Evolutionary conservation across 768 basidiomycete genomes (phyloP), one percentile per base, ranked within the genome.

Genomic region (Leccinum broughii): DNA sequence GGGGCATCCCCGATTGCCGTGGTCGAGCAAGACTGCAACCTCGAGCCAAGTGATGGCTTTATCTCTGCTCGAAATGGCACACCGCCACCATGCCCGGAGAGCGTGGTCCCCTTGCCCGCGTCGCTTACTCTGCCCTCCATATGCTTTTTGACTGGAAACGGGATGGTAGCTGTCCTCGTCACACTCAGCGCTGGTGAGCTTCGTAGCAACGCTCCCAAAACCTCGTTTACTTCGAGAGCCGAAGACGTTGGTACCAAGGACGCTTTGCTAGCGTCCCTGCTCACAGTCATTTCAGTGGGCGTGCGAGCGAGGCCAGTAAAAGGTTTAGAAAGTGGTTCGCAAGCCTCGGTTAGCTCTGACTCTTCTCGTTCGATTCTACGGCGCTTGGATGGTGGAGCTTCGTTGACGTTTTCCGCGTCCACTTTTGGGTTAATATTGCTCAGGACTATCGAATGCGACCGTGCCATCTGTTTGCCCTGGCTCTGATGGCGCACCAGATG

Each of bases 131-230:
- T 51, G 3, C 58, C 39, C 4, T 59, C 55, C 6, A 58, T 10
- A 24, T 48, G 57, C 34, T 69, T 71, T 56, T 55, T 63, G 26
- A 69, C 60, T 1, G 70, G 64, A 37, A 72, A 72, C 4, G 66
- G 46, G 32, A 70, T 62, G 4, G 68, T 64, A 3, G 62, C 15
- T 24, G 61, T 32, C n/a, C 35, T 39, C 1, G 13, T 58, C 41
- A 55, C 56, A 46, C 35, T 17, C 1, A 39, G 34, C 11, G 24
- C 37, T 4, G 41, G 51, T 1, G 54, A 53, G 41, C 50, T 32
- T 20, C 20, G 50, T 26, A n/a, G 6, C 5, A 35, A 14, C 7
- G 32, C 17, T 32, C 10, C 58, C 10, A 34, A 39, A 22, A 22
- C 24, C 4, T 8, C 34, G 14, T 48, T 37, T 13, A 41, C 49